phyloP scores from a whole-genome alignment of 331 rosid species.

The Phaseolus coccineus region DNA sequence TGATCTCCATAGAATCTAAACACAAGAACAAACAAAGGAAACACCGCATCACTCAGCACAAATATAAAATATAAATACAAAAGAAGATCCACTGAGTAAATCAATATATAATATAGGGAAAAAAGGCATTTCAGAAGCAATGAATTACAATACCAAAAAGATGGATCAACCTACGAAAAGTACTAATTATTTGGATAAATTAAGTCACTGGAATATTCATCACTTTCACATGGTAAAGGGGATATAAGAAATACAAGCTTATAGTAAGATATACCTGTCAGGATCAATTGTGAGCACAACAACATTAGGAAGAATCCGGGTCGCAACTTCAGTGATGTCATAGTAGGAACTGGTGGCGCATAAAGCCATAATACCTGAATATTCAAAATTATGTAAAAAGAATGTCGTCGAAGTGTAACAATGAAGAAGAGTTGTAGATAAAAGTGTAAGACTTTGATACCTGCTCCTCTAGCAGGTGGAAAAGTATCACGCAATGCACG shows the following conservation, averaged over 20 bases:
- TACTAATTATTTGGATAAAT: background rate
- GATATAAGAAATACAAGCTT: slow-evolving; percentile 18
- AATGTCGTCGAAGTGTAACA: slow-evolving; percentile 4
- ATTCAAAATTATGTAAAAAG: slow-evolving; percentile 7
- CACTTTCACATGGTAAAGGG: background rate
- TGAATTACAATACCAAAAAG: background rate
- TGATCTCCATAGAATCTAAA: background rate
- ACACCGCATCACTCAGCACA: background rate
- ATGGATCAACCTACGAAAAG: background rate
- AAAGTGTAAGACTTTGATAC: slow-evolving; percentile 47
- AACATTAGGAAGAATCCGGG: slow-evolving; percentile 84
- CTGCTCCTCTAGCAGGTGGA: slow-evolving; percentile 89
- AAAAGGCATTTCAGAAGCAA: background rate
- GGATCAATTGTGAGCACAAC: slow-evolving; percentile 81
- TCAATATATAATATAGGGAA: background rate
- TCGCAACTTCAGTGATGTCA: slow-evolving; percentile 76
- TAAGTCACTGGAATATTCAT: background rate
- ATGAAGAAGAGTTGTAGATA: background rate
- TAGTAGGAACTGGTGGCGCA: slow-evolving; percentile 85
- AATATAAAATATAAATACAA: background rate
- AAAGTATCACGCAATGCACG: slow-evolving; percentile 91
- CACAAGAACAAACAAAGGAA: slow-evolving; percentile 1
- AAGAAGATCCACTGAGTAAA: background rate
- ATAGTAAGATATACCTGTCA: slow-evolving; percentile 61
- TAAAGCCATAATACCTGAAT: slow-evolving; percentile 83